These are phyloP conservation scores for Trebouxiophyceae sp. DNA, from an alignment of 163 green algal genomes.

Conservation along the genomic window DNA sequence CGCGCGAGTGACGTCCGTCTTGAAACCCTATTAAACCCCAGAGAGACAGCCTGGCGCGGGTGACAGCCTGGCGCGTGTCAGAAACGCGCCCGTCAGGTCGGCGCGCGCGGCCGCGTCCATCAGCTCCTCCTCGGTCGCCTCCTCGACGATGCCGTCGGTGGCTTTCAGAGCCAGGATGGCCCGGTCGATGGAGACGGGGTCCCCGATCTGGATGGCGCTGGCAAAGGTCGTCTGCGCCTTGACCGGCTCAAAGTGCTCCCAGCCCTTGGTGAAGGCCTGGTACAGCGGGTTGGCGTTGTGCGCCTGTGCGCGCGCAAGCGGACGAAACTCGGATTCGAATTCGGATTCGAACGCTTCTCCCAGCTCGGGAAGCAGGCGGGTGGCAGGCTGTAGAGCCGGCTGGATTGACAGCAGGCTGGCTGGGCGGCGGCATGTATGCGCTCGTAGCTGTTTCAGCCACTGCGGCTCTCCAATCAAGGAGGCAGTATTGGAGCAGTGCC, in stretches of 20 bases:
- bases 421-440: too few species aligned
- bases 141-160: constrained; percentile 87
- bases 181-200: constrained; percentile 96
- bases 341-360: background rate
- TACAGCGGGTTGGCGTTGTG: constrained; percentile 97
- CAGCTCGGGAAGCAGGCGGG: too few species aligned
- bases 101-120: constrained; percentile 96
- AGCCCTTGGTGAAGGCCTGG: constrained; percentile 78
- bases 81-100: constrained; percentile 83
- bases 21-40: too few species aligned
- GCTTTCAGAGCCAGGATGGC: constrained; percentile 88
- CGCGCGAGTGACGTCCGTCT: too few species aligned
- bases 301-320: constrained; percentile 36
- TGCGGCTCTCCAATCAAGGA: too few species aligned
- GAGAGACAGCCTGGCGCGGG: too few species aligned
- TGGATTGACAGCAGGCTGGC: too few species aligned
- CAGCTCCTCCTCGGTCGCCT: constrained; percentile 96
- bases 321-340: background rate
- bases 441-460: too few species aligned
- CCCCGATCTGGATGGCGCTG: constrained; percentile 97
- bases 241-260: constrained; percentile 76
- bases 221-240: constrained; percentile 95
- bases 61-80: too few species aligned
- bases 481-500: too few species aligned
- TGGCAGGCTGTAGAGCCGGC: too few species aligned